These are phyloP conservation scores for Stereum hirsutum DNA, from an alignment of 1,284 basidiomycete genomes.

Conservation along the genomic window DNA sequence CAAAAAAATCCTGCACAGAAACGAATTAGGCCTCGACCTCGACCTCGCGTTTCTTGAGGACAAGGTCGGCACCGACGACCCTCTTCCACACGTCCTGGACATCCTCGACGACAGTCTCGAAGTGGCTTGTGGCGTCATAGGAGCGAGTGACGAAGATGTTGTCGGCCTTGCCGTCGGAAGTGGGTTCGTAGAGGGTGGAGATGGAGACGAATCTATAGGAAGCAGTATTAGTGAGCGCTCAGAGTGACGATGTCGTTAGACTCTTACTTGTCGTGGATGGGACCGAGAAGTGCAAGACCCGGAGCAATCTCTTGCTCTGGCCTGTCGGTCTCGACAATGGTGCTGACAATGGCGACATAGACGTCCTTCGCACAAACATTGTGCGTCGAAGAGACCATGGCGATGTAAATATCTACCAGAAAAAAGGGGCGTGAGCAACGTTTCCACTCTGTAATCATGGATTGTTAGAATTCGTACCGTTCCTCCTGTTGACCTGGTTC, in stretches of 20 bases:
- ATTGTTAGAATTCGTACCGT: constrained; percentile 55
- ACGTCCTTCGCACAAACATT: constrained; percentile 95
- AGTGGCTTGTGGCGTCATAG: constrained; percentile 98
- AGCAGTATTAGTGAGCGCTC: constrained; percentile 2
- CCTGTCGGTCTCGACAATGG: constrained; percentile 91
- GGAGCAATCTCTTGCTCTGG: constrained; percentile 92
- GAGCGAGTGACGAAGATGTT: constrained; percentile 96
- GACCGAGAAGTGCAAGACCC: constrained; percentile 87
- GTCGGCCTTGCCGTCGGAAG: constrained; percentile 71
- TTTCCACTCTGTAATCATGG: too few relatives aligned
- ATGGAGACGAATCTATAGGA: constrained; percentile 79
- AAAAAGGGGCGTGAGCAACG: not conserved
- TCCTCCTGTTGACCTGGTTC: constrained; percentile 91
- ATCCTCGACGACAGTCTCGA: constrained; percentile 95
- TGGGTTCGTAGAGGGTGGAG: constrained; percentile 85
- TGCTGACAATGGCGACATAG: constrained; percentile 96
- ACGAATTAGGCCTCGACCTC: constrained; percentile 39
- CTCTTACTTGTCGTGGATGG: constrained; percentile 89
- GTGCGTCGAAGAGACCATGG: constrained; percentile 94
- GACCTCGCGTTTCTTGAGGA: constrained; percentile 77
- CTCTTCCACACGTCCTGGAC: constrained; percentile 92
- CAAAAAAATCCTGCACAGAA: too few relatives aligned
- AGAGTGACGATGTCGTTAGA: not conserved
- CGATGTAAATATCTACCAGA: constrained; percentile 91
- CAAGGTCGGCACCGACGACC: constrained; percentile 66